These are phyloP conservation scores for Xylaria grammica DNA, from an alignment of 495 filamentous ascomycete species.

Conservation along the genomic window DNA sequence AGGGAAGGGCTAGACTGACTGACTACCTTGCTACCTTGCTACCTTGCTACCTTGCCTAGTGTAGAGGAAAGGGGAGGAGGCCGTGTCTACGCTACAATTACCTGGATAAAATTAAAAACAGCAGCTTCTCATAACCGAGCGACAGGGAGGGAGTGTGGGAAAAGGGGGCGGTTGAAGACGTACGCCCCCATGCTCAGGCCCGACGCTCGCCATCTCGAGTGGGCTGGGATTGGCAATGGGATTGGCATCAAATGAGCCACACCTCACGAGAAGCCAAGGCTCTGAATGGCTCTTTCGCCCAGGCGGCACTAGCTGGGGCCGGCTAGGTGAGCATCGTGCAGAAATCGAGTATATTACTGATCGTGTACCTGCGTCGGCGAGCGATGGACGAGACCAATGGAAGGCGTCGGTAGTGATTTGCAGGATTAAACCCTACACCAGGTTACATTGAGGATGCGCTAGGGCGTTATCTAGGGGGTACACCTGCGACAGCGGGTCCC, in stretches of 20 bases:
- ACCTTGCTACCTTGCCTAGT: too few relatives aligned
- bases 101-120: constrained; percentile 26
- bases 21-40: too few relatives aligned
- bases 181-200: constrained; percentile 14
- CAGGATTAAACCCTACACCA: constrained; percentile 10
- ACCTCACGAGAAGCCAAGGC: constrained; percentile 8
- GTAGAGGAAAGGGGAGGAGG: constrained; percentile 21
- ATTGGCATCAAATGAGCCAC: constrained; percentile 17
- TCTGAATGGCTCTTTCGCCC: background rate
- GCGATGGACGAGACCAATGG: constrained; percentile 10
- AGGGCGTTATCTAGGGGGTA: constrained; percentile 1
- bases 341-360: too few relatives aligned
- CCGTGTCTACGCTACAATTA: too few relatives aligned
- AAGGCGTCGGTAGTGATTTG: constrained; percentile 11
- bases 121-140: constrained; percentile 22
- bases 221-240: background rate
- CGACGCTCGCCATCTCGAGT: constrained; percentile 12
- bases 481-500: background rate
- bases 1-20: background rate
- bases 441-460: constrained; percentile 18
- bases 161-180: constrained; percentile 23
- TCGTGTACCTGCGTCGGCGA: constrained; percentile 26
- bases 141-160: constrained; percentile 26
- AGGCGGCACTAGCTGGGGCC: constrained; percentile 3
- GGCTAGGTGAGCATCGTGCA: background rate